A percentile compares a stretch with the other conserved stretches of the same genome.
Conservation (phyloP, 2,329 filamentous ascomycete genomes). For the Phialophora tarda region DNA sequence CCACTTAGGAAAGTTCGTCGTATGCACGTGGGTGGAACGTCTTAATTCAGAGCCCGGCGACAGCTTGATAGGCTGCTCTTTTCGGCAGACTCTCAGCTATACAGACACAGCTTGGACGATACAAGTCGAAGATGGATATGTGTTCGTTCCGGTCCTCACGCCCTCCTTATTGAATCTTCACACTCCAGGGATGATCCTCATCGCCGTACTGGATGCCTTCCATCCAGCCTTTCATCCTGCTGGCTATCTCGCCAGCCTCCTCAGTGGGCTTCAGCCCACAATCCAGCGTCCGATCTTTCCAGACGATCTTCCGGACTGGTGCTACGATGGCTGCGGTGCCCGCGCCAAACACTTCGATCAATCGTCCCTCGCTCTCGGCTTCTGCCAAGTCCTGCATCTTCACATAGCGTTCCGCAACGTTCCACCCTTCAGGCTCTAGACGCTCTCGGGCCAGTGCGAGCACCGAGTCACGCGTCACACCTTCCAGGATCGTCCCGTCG, state of each 20-base stretch:
- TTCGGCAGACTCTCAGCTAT: background rate
- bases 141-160: background rate
- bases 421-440: conserved; percentile 85
- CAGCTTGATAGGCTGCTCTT: background rate
- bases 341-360: conserved; percentile 91
- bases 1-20: too few relatives aligned
- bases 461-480: conserved; percentile 90
- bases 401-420: conserved; percentile 84
- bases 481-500: conserved; percentile 94
- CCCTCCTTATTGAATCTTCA: conserved; percentile 26
- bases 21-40: background rate
- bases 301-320: conserved; percentile 86
- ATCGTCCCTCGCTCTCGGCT: conserved; percentile 79
- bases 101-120: background rate
- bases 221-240: conserved; percentile 94
- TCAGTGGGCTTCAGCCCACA: conserved; percentile 81
- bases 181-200: conserved; percentile 86
- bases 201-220: conserved; percentile 95
- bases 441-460: conserved; percentile 84
- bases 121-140: background rate
- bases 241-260: conserved; percentile 85
- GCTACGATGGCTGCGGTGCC: conserved; percentile 94
- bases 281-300: conserved; percentile 78
- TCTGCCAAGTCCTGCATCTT: conserved; percentile 85
- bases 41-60: background rate